Evolutionary conservation across 2,329 filamentous ascomycete species (phyloP), one percentile per base, ranked within the genome.

Genomic region (Bimuria novae-zelandiae): DNA sequence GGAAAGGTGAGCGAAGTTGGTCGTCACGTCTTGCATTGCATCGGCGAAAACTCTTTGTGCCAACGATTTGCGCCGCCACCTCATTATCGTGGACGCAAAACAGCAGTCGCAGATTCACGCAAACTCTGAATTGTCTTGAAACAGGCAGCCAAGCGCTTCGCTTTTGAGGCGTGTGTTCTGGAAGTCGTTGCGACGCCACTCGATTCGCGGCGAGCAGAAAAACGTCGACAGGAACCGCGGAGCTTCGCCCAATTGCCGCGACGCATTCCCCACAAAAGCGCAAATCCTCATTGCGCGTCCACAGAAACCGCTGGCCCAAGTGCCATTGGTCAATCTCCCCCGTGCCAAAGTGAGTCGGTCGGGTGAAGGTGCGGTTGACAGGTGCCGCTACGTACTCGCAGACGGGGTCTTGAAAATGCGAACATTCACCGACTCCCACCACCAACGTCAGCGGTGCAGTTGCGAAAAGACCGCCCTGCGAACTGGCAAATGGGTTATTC

Each of bases 281-380:
- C 51, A 57, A 58, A 69, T 69, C 60, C 51, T 55, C 65, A 69
- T 70, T 69, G 65, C 66, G 66, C 59, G 62, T 59, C 59, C 56
- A 54, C 56, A 51, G 42, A 55, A 45, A 55, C 47, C 27, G 51
- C 35, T 49, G 39, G 49, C 29, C 40, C 35, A 22, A 40, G 27
- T 47, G 35, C 33, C 23, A 32, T 30, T 47, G 36, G 25, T 21
- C 33, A 22, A 35, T 39, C 27, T 46, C 49, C 40, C 17, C 48
- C 14, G 32, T n/a, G 50, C 40, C 22, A 37, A 35, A 46, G 43
- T 29, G 36, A 30, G 43, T 36, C 29, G 21, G 37, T 11, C 42
- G 22, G n/a, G 48, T 3, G 35, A 43, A 32, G 21, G 42, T 17
- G 42, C 30, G 33, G 21, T 27, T 10, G 29, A 37, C 14, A 29